phyloP scores from a whole-genome alignment of 192 early-diverging fungal species.

The Chytriomyces confervae region DNA sequence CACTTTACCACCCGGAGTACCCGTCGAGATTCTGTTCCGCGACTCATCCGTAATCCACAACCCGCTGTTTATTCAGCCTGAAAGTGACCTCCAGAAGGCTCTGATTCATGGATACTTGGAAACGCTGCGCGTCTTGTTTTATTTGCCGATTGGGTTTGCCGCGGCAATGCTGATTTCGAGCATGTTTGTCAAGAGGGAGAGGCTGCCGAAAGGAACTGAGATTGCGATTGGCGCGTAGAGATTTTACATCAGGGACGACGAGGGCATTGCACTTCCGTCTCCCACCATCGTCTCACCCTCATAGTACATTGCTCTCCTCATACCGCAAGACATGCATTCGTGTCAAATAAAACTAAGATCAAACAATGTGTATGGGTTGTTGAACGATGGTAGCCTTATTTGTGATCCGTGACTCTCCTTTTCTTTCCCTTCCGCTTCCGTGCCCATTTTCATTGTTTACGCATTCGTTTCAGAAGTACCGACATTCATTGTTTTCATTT shows the following conservation, averaged over 20 bases:
- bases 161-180: conserved; percentile 22
- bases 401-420: too few species aligned
- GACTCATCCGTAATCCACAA: conserved; percentile 21
- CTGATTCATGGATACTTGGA: conserved; percentile 40
- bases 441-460: too few species aligned
- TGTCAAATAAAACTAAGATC: too few species aligned
- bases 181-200: conserved; percentile 42
- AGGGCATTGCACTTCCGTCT: too few species aligned
- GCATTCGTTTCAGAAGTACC: too few species aligned
- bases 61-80: not conserved
- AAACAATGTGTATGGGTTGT: too few species aligned
- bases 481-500: too few species aligned
- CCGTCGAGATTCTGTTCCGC: not conserved
- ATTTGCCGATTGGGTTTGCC: conserved; percentile 38
- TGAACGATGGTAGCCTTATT: too few species aligned
- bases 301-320: too few species aligned
- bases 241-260: not conserved
- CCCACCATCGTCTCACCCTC: too few species aligned
- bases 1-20: not conserved
- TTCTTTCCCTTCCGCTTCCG: too few species aligned
- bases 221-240: conserved; percentile 27
- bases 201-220: conserved; percentile 36
- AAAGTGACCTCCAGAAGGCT: conserved; percentile 11
- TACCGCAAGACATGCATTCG: too few species aligned
- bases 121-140: conserved; percentile 33